Evolutionary conservation across 106 monocot species (phyloP).

Genomic region (Apostasia shenzhenica): DNA sequence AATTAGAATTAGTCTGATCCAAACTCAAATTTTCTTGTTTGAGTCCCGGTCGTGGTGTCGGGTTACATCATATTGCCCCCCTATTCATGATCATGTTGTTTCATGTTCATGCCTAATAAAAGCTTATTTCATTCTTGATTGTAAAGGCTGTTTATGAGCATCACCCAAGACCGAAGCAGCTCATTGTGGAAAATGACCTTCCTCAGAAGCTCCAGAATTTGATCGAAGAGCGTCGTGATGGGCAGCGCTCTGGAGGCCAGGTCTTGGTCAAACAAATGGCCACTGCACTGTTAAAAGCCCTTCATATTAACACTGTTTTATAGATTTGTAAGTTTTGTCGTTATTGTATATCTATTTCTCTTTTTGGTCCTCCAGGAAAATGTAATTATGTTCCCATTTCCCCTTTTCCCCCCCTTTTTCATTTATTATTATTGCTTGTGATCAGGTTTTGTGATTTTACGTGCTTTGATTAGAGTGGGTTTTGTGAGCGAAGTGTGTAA

Average conservation of each 20-base stretch:
- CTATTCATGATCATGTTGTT: background rate
- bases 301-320: slow-evolving; percentile 95
- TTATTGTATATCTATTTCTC: background rate
- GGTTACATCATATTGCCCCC: background rate
- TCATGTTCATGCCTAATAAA: background rate
- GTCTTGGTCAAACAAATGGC: slow-evolving; percentile 99
- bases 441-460: background rate
- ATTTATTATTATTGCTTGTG: slow-evolving; percentile 1
- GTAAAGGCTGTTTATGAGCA: slow-evolving; percentile 93
- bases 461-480: background rate
- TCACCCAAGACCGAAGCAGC: slow-evolving; percentile 92
- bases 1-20: no score
- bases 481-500: no score
- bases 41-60: no score
- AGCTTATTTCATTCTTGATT: background rate
- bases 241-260: slow-evolving; percentile 83
- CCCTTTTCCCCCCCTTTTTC: background rate
- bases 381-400: slow-evolving; percentile 7
- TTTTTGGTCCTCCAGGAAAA: slow-evolving; percentile 7
- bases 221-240: slow-evolving; percentile 93
- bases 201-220: slow-evolving; percentile 92
- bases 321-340: slow-evolving; percentile 20
- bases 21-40: no score
- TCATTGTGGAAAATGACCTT: slow-evolving; percentile 95
- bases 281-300: slow-evolving; percentile 88